These are phyloP conservation scores for Vitis riparia DNA, from an alignment of 164 flowering plant species.

Conservation along the genomic window DNA sequence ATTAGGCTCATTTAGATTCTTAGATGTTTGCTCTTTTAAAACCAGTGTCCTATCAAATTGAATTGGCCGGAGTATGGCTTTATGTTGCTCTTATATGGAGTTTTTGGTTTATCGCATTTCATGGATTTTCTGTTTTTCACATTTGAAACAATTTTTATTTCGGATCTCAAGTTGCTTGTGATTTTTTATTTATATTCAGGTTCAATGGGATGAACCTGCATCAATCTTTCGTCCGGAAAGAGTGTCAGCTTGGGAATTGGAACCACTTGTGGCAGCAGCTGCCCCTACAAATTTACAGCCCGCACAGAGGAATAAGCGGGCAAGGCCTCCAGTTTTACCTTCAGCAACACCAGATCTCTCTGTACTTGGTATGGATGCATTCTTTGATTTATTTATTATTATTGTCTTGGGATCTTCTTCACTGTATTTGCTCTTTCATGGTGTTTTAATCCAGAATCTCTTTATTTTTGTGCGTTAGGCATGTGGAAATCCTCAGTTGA, in stretches of 20 bases:
- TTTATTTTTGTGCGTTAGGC: conserved; percentile 32
- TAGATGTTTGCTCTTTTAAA: too few relatives aligned
- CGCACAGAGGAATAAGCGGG: conserved; percentile 66
- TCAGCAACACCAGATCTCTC: conserved; percentile 51
- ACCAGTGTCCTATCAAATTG: too few relatives aligned
- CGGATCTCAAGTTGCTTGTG: background rate
- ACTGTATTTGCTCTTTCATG: background rate
- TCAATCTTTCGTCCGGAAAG: conserved; percentile 77
- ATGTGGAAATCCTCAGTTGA: conserved; percentile 64
- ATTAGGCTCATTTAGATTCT: too few relatives aligned
- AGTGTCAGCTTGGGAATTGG: conserved; percentile 94
- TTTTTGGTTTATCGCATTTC: too few relatives aligned
- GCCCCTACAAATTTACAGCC: conserved; percentile 54
- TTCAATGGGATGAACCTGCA: conserved; percentile 98
- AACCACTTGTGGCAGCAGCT: conserved; percentile 70
- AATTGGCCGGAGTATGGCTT: too few relatives aligned
- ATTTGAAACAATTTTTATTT: background rate
- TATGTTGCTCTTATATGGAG: too few relatives aligned
- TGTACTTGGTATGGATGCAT: conserved; percentile 40
- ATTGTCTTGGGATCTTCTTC: too few relatives aligned
- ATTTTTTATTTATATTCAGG: conserved; percentile 36
- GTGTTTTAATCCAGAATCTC: background rate
- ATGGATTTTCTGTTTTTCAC: background rate
- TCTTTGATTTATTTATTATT: background rate
- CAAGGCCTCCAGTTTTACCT: conserved; percentile 69